These are phyloP conservation scores for Rhododendron molle DNA, from an alignment of 148 eudicot species.

Conservation along the genomic window DNA sequence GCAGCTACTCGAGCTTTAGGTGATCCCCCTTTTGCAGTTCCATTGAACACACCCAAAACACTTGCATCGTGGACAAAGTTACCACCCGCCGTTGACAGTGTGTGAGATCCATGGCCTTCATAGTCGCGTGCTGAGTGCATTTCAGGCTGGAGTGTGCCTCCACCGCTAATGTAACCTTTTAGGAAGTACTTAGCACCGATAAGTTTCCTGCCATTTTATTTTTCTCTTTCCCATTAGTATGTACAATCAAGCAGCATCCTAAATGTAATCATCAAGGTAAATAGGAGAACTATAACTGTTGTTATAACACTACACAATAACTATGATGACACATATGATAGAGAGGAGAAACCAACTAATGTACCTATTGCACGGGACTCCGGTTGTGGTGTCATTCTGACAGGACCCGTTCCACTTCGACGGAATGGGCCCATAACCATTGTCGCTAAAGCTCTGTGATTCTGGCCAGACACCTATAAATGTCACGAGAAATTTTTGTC, in stretches of 20 bases:
- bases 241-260: neutral
- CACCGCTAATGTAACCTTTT: constrained; percentile 24
- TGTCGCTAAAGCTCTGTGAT: constrained; percentile 56
- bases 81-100: constrained; percentile 67
- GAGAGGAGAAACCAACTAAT: neutral
- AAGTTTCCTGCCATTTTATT: constrained; percentile 47
- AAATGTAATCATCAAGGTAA: neutral
- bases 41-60: constrained; percentile 31
- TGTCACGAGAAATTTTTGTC: neutral
- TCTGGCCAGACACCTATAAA: constrained; percentile 59
- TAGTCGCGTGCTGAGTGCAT: constrained; percentile 36
- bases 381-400: constrained; percentile 14
- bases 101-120: constrained; percentile 66
- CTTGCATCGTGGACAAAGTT: constrained; percentile 46
- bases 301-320: neutral
- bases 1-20: constrained; percentile 70
- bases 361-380: constrained; percentile 51
- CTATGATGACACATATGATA: neutral
- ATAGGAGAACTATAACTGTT: neutral
- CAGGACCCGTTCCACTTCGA: constrained; percentile 68
- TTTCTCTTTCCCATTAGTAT: neutral
- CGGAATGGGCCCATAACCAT: constrained; percentile 54
- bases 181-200: constrained; percentile 63
- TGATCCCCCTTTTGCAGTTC: constrained; percentile 69
- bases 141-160: neutral